Percentiles rank a stretch among this genome's conserved stretches.
These are phyloP conservation scores for Ochromonas danica DNA, from an alignment of 108 stramenopile genomes.

Conservation along the genomic window DNA sequence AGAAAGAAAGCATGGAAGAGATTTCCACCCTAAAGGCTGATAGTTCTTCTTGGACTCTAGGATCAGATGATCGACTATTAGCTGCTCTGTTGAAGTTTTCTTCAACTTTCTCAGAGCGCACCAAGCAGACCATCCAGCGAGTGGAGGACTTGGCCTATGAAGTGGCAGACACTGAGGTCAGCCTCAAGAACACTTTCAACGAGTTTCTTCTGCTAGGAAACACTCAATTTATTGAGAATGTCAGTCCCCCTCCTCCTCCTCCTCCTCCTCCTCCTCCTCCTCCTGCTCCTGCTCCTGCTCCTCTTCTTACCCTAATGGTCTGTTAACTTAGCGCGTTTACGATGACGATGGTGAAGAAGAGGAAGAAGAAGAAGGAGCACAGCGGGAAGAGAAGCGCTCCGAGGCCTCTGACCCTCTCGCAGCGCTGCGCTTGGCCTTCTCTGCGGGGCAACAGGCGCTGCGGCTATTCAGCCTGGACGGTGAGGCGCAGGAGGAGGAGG, in stretches of 20 bases:
- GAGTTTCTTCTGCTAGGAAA: constrained; percentile 33
- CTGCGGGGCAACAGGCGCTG: neutral
- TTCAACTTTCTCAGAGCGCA: neutral
- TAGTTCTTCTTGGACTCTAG: neutral
- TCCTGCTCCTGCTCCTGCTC: too few species aligned
- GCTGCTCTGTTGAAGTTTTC: neutral
- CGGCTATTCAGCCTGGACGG: neutral
- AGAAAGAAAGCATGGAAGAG: too few species aligned
- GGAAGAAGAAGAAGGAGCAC: neutral
- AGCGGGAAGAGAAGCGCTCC: neutral
- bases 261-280: too few species aligned
- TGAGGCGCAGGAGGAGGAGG: neutral
- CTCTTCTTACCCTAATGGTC: neutral
- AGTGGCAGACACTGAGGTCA: constrained; percentile 4
- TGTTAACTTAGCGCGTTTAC: neutral
- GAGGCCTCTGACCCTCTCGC: neutral
- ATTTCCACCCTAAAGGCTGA: neutral
- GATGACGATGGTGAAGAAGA: constrained; percentile 25
- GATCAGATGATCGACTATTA: neutral
- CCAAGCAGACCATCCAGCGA: neutral
- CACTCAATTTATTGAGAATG: constrained; percentile 37
- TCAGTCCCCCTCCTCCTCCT: neutral
- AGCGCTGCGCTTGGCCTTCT: neutral
- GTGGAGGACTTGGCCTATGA: constrained; percentile 2
- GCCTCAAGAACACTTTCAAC: constrained; percentile 26